Conservation (phyloP, 2,329 filamentous ascomycete genomes). For the Mariannaea elegans region DNA sequence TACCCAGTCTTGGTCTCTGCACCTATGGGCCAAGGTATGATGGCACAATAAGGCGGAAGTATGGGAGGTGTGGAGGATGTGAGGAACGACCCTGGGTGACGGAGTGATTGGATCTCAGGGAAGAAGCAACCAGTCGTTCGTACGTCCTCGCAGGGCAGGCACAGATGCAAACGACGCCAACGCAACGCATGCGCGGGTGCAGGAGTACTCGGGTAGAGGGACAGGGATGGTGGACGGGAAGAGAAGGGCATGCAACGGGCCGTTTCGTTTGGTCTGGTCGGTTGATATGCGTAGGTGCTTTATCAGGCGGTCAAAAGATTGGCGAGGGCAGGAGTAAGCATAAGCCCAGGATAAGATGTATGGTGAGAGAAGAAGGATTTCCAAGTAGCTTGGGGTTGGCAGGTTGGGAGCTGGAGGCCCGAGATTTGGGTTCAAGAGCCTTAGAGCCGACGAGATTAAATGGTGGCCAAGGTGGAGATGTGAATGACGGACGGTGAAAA, state of each 20-base stretch:
- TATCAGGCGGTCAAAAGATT: conserved; percentile 19
- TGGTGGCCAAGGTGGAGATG: conserved; percentile 16
- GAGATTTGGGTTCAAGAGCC: conserved; percentile 17
- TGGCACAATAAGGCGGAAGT: conserved; percentile 15
- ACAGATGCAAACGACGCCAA: neutral
- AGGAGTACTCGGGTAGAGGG: neutral
- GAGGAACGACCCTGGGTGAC: neutral
- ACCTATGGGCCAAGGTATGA: neutral
- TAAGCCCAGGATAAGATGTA: neutral
- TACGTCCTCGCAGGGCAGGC: conserved; percentile 4
- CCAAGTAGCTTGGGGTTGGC: neutral
- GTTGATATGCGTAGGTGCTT: conserved; percentile 1
- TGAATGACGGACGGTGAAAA: conserved; percentile 8
- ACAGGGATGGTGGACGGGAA: conserved; percentile 4
- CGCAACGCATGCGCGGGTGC: neutral
- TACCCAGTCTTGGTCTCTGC: neutral
- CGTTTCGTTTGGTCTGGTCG: neutral
- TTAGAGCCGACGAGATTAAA: conserved; percentile 16
- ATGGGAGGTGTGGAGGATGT: conserved; percentile 1
- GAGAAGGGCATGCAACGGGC: conserved; percentile 4
- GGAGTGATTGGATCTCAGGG: conserved; percentile 13
- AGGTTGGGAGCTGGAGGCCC: conserved; percentile 1
- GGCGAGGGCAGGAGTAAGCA: neutral
- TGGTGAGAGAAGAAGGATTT: neutral
- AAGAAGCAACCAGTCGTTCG: conserved; percentile 3